phyloP scores from a whole-genome alignment of 768 basidiomycete species.

The Stropharia rugosoannulata region DNA sequence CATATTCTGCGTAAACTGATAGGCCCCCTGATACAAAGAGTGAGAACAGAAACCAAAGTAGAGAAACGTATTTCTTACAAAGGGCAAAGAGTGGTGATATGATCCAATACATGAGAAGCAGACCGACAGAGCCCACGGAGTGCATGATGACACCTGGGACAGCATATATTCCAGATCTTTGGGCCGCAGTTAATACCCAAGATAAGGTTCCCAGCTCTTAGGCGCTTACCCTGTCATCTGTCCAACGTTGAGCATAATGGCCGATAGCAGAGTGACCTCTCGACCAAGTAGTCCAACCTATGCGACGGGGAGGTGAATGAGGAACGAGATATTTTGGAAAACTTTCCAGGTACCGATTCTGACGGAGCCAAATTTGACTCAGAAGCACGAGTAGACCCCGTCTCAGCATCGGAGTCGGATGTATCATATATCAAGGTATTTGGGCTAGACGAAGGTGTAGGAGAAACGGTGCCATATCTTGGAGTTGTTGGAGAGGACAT shows the following conservation, averaged over 20 bases:
- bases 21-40: conserved; percentile 27
- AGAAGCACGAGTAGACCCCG: background rate
- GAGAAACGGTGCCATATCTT: background rate
- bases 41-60: background rate
- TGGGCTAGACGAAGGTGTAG: background rate
- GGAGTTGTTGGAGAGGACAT: too few species aligned
- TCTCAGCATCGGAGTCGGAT: background rate
- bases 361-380: background rate
- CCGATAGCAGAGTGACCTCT: conserved; percentile 33
- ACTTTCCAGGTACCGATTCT: background rate
- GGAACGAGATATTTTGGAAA: background rate
- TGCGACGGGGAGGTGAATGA: background rate
- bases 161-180: conserved; percentile 36
- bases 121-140: conserved; percentile 34
- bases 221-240: conserved; percentile 30
- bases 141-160: conserved; percentile 31
- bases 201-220: background rate
- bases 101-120: conserved; percentile 30
- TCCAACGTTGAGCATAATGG: conserved; percentile 35
- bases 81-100: conserved; percentile 32
- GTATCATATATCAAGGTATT: background rate
- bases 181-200: background rate
- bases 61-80: conserved; percentile 17
- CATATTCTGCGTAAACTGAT: conserved; percentile 40
- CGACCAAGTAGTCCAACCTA: conserved; percentile 29